Base-by-base conservation (phyloP, 257 asterid species). In the Solanum habrochaites region DNA sequence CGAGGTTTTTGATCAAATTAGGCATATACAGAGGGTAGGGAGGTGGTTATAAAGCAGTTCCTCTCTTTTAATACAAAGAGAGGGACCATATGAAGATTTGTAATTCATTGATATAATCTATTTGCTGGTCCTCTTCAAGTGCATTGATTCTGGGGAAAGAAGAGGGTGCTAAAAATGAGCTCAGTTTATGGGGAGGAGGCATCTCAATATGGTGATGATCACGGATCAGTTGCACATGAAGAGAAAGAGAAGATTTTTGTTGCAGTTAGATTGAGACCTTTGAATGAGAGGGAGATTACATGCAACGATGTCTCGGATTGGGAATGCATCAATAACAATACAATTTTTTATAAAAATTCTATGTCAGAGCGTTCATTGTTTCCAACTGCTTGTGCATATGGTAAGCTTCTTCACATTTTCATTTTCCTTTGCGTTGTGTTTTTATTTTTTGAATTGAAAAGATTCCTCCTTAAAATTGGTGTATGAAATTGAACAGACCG, bases 211-310 rank as follows among this genome's bases (percentile, higher is more conserved):
- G 93, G 90, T 45, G 93, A 88, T 27, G 73, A 73, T 62, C 90
- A 88, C 21, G 89, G 87, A 85, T 90, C 96, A 82, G 88, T 87
- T 91, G 93, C 95, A 85, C 91, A 92, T 32, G 98, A 91, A 88
- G 98, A 97, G 95, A 97, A 92, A 89, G 99, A 97, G 96, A 97
- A 92, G 89, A 97, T 97, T 43, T 91, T 92, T 13, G 98, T 97
- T 45, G 95, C 99, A 0, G 92, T 97, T 5, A 91, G 99, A 88
- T 83, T 94, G 87, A 93, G 99, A 93, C 98, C 99, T 85, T 83
- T 97, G 75, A 97, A 91, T 45, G 97, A 95, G 21, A 93, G 83
- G 89, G 99, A 97, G 86, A 67, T 92, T 12, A 16, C 87, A 3
- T 88, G n/a, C 29, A 90, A 94, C n/a, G 98, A 95, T 85, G 87